phyloP scores from a whole-genome alignment of 2,329 filamentous ascomycete genomes.

The Cordyceps militaris region DNA sequence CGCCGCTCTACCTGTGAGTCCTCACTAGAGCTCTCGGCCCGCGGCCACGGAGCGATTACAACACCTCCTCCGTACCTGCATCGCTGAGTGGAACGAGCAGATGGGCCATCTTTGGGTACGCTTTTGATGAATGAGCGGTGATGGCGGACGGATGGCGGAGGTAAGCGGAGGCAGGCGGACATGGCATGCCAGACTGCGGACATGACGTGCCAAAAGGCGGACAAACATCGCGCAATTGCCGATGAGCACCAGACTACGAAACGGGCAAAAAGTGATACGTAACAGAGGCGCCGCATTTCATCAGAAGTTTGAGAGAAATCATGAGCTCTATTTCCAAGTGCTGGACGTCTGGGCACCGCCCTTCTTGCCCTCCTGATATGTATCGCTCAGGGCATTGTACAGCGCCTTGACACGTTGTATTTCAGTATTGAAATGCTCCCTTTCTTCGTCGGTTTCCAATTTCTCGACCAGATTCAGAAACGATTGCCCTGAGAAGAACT shows the following conservation, averaged over 20 bases:
- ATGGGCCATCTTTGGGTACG: no score
- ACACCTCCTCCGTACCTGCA: neutral
- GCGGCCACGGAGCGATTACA: neutral
- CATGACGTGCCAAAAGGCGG: no score
- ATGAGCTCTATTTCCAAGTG: slow-evolving; percentile 35
- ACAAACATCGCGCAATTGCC: no score
- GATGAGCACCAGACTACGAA: no score
- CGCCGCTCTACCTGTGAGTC: no score
- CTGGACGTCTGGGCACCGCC: slow-evolving; percentile 37
- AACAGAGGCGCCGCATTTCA: neutral
- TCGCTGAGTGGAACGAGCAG: neutral
- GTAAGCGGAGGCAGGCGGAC: no score
- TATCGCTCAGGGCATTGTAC: slow-evolving; percentile 39
- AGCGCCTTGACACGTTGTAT: slow-evolving; percentile 41
- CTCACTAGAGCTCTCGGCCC: neutral
- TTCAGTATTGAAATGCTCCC: slow-evolving; percentile 29
- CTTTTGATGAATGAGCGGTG: no score
- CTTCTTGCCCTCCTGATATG: slow-evolving; percentile 42
- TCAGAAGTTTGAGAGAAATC: no score
- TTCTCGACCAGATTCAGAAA: slow-evolving; percentile 33
- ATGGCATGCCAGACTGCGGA: no score
- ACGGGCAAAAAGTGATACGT: no score
- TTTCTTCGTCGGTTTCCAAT: slow-evolving; percentile 29
- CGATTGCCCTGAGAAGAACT: slow-evolving; percentile 44
- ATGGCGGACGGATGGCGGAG: no score